Percentiles rank a stretch among this genome's conserved stretches.
These are phyloP conservation scores for Alternaria angustiovoidea DNA, from an alignment of 2,329 filamentous ascomycete genomes.

Conservation along the genomic window DNA sequence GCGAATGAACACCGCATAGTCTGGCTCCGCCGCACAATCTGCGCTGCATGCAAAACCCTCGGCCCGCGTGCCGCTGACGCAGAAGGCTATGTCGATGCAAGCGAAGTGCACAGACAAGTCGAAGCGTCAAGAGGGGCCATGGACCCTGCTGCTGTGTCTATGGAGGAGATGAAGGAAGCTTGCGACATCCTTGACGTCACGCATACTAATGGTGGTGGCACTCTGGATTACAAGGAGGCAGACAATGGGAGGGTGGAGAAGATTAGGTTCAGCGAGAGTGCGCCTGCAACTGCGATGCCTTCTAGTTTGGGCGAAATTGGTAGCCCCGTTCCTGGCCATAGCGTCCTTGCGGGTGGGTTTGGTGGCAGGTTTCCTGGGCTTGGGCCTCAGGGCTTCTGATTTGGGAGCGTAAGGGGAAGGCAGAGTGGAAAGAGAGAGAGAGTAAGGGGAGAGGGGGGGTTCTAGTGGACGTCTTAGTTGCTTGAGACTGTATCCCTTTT, in stretches of 20 bases:
- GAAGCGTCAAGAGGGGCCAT: slow-evolving; percentile 68
- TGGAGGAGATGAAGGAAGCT: slow-evolving; percentile 78
- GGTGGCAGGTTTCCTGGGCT: slow-evolving; percentile 45
- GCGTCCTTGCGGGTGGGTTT: slow-evolving; percentile 48
- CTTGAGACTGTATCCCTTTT: too few relatives aligned
- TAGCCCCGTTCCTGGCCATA: slow-evolving; percentile 56
- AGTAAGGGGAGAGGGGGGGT: too few relatives aligned
- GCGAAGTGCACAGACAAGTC: slow-evolving; percentile 69
- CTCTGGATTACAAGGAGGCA: slow-evolving; percentile 72
- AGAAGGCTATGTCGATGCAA: slow-evolving; percentile 75
- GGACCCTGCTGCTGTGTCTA: slow-evolving; percentile 63
- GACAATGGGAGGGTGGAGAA: slow-evolving; percentile 51
- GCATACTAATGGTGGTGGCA: slow-evolving; percentile 84
- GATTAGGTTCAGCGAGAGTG: slow-evolving; percentile 55
- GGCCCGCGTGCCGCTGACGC: slow-evolving; percentile 54
- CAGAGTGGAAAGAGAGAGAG: too few relatives aligned
- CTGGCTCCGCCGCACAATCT: slow-evolving; percentile 66
- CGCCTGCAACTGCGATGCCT: slow-evolving; percentile 26
- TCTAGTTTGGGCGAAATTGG: slow-evolving; percentile 57
- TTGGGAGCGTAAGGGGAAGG: too few relatives aligned
- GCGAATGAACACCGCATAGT: slow-evolving; percentile 40
- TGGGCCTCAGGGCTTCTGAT: slow-evolving; percentile 42
- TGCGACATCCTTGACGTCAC: slow-evolving; percentile 89
- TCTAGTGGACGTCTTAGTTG: too few relatives aligned
- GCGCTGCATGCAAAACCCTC: slow-evolving; percentile 77